phyloP scores from a whole-genome alignment of 163 green algal genomes.

The Prototheca cutis region DNA sequence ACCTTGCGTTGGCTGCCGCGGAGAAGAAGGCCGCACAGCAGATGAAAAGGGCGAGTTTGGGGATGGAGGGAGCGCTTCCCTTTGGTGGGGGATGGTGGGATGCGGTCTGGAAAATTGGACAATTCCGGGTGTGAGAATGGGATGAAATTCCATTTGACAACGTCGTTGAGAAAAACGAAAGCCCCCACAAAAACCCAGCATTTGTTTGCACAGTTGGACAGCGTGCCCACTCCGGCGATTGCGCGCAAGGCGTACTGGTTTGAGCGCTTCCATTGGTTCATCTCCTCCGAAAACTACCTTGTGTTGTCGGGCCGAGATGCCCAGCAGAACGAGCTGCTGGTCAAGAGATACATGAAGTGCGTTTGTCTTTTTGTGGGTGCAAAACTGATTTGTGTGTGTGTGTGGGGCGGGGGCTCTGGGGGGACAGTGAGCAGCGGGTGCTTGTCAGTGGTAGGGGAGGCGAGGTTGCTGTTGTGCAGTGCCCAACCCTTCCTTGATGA shows the following conservation, averaged over 20 bases:
- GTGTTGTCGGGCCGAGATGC: constrained; percentile 77
- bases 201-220: no score
- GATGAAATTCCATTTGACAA: no score
- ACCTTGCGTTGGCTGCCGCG: constrained; percentile 29
- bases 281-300: constrained; percentile 83
- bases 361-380: neutral
- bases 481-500: no score
- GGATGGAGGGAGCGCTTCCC: no score
- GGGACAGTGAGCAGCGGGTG: neutral
- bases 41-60: no score
- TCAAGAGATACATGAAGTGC: constrained; percentile 70
- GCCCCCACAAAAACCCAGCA: no score
- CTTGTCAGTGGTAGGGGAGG: neutral
- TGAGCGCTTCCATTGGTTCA: constrained; percentile 94
- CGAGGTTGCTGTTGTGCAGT: no score
- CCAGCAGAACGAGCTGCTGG: constrained; percentile 94
- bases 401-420: neutral
- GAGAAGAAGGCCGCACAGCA: constrained; percentile 59
- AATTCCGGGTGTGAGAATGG: no score
- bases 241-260: constrained; percentile 88
- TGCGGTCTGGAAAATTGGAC: no score
- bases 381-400: neutral
- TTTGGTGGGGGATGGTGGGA: no score
- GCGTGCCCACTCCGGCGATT: no score
- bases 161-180: no score